Percentiles rank a stretch among this genome's conserved stretches.
phyloP scores from a whole-genome alignment of 345 rosid genomes.

The Eutrema heterophyllum region DNA sequence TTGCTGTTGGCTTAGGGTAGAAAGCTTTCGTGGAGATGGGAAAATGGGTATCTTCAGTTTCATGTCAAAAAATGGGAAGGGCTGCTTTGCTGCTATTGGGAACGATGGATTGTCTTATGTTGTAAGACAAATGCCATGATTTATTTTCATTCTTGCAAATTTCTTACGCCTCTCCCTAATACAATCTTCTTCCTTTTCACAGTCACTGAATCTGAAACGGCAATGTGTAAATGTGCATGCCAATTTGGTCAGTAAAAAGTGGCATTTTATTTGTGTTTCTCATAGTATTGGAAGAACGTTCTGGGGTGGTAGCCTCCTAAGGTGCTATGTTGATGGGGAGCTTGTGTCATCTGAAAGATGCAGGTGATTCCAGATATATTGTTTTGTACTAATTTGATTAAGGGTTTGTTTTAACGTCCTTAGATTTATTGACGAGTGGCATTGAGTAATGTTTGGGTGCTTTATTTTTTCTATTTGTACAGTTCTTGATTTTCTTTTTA shows the following conservation, averaged over 20 bases:
- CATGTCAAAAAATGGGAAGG: slow-evolving; percentile 82
- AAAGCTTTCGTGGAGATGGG: slow-evolving; percentile 66
- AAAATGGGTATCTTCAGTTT: slow-evolving; percentile 88
- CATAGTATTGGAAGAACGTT: slow-evolving; percentile 92
- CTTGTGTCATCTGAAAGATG: slow-evolving; percentile 94
- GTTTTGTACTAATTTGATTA: background rate
- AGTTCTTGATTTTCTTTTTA: slow-evolving; percentile 7
- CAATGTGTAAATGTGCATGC: slow-evolving; percentile 57
- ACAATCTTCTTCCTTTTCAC: slow-evolving; percentile 30
- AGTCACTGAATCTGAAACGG: slow-evolving; percentile 77
- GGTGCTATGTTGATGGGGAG: slow-evolving; percentile 80
- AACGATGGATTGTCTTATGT: slow-evolving; percentile 63
- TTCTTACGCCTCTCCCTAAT: slow-evolving; percentile 14
- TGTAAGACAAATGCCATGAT: slow-evolving; percentile 39
- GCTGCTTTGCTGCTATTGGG: slow-evolving; percentile 74
- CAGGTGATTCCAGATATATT: slow-evolving; percentile 47
- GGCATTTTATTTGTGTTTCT: slow-evolving; percentile 90
- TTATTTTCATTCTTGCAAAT: background rate
- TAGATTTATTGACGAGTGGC: background rate
- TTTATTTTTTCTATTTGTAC: background rate
- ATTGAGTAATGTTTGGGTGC: slow-evolving; percentile 12
- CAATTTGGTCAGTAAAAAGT: slow-evolving; percentile 59
- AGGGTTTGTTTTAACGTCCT: slow-evolving; percentile 19
- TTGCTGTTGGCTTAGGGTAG: slow-evolving; percentile 97
- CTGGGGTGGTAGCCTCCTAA: slow-evolving; percentile 89